Percentiles rank a stretch among this genome's conserved stretches.
Evolutionary conservation across 257 asterid species (phyloP).

Genomic region (Eustoma russellianum): DNA sequence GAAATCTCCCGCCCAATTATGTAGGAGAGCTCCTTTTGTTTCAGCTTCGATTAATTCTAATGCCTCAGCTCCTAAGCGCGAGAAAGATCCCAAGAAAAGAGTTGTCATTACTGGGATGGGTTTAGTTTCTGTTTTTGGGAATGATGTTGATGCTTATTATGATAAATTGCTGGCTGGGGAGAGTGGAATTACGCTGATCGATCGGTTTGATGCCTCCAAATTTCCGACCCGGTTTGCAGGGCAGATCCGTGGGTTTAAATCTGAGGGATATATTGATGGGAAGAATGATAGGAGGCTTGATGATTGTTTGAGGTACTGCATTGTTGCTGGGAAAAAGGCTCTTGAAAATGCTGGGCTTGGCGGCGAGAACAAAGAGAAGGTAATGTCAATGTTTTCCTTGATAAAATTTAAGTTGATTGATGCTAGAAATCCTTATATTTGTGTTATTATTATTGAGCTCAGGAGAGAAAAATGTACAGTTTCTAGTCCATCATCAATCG

Average conservation of each 20-base stretch:
- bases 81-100: slow-evolving; percentile 44
- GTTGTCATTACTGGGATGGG: slow-evolving; percentile 56
- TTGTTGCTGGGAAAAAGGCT: slow-evolving; percentile 51
- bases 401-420: not conserved
- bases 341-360: slow-evolving; percentile 46
- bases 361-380: slow-evolving; percentile 26
- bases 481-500: no score
- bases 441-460: no score
- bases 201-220: slow-evolving; percentile 47
- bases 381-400: slow-evolving; percentile 3
- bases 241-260: slow-evolving; percentile 42
- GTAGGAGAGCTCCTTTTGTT: slow-evolving; percentile 15
- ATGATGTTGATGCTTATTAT: slow-evolving; percentile 36
- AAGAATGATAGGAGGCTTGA: slow-evolving; percentile 51
- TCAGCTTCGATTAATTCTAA: slow-evolving; percentile 13
- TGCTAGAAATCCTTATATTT: no score
- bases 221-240: slow-evolving; percentile 53
- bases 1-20: slow-evolving; percentile 9
- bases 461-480: no score
- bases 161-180: slow-evolving; percentile 41
- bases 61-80: slow-evolving; percentile 32
- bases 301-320: slow-evolving; percentile 44
- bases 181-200: slow-evolving; percentile 42
- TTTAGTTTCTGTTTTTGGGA: slow-evolving; percentile 49
- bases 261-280: slow-evolving; percentile 51